phyloP scores from a whole-genome alignment of 352 stramenopile genomes.

The Discostella stelligera region DNA sequence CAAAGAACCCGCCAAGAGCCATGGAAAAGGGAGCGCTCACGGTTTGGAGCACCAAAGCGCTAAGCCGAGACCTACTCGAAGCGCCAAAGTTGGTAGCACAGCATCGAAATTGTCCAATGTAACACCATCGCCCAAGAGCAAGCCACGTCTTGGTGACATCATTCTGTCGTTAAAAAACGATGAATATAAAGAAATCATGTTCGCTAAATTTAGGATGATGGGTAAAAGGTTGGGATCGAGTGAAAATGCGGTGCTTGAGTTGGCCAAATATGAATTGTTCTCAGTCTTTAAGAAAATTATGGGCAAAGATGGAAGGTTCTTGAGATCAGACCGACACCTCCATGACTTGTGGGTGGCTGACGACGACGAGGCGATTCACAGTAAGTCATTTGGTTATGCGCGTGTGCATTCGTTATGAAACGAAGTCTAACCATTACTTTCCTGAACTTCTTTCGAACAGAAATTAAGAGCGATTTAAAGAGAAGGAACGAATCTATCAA shows the following conservation, averaged over 20 bases:
- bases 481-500: conserved; percentile 8
- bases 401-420: not conserved
- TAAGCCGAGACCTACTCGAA: not conserved
- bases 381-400: not conserved
- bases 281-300: conserved; percentile 2
- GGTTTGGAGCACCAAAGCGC: not conserved
- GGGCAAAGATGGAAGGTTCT: conserved; percentile 10
- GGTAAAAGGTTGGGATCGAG: not conserved
- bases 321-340: conserved; percentile 6
- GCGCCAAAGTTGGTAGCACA: not conserved
- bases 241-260: not conserved
- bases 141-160: not conserved
- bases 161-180: conserved; percentile 2
- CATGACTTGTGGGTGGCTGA: not conserved
- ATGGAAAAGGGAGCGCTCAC: not conserved
- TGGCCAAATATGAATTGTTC: not conserved
- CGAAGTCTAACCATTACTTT: not conserved
- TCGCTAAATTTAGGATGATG: not conserved
- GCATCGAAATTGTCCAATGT: not conserved
- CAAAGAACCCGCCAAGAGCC: not conserved
- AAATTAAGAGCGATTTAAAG: conserved; percentile 6
- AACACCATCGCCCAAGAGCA: not conserved
- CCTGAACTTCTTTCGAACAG: not conserved
- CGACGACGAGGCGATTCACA: conserved; percentile 3
- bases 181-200: conserved; percentile 5